phyloP scores from a whole-genome alignment of 129 eudicot species.

The Kitagawia praeruptora region DNA sequence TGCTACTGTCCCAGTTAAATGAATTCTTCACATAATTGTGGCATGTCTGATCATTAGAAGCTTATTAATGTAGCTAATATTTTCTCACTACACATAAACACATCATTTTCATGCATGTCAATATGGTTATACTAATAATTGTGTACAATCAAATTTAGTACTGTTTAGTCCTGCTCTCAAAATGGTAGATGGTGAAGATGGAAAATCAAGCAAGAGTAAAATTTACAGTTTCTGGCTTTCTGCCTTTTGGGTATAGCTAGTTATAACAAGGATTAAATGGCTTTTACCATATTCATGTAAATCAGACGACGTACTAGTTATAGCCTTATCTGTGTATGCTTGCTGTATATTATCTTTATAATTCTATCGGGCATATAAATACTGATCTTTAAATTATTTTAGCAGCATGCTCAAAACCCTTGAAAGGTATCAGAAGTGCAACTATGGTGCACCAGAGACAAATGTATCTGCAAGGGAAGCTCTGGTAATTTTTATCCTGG shows the following conservation, averaged over 20 bases:
- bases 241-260: not conserved
- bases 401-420: conserved; percentile 90
- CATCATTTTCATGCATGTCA: not conserved
- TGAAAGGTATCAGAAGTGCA: conserved; percentile 88
- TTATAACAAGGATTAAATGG: not conserved
- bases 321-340: not conserved
- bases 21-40: not conserved
- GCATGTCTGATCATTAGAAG: not conserved
- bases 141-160: not conserved
- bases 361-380: not conserved
- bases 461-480: conserved; percentile 82
- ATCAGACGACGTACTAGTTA: not conserved
- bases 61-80: not conserved
- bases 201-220: not conserved
- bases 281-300: not conserved
- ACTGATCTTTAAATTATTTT: conserved; percentile 15
- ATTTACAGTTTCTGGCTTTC: not conserved
- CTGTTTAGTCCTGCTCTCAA: not conserved
- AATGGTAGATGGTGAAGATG: not conserved
- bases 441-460: conserved; percentile 88
- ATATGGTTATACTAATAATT: not conserved
- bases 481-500: conserved; percentile 31
- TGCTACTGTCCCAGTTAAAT: too few species aligned
- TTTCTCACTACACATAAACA: not conserved
- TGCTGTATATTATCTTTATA: not conserved